Evolutionary conservation across 1,284 basidiomycete species (phyloP).

Genomic region (Ustilago nuda): DNA sequence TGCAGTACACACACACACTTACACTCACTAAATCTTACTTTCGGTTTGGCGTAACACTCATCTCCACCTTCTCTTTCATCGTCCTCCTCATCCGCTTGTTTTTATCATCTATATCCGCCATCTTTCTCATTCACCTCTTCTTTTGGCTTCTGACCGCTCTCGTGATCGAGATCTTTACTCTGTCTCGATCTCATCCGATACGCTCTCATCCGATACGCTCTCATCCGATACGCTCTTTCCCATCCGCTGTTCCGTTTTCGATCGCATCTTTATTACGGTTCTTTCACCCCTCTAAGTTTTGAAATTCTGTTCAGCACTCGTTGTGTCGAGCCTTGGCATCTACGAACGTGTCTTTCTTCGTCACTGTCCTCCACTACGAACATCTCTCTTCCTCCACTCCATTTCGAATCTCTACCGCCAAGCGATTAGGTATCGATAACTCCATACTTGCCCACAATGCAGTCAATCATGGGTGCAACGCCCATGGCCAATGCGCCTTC

Average conservation of each 20-base stretch:
- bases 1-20: neutral
- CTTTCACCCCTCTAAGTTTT: no score
- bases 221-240: neutral
- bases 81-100: slow-evolving; percentile 11
- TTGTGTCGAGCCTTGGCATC: neutral
- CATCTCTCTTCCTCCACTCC: neutral
- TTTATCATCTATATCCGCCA: neutral
- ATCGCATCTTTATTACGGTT: slow-evolving; percentile 9
- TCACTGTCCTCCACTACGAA: neutral
- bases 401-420: neutral
- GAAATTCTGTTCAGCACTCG: neutral
- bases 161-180: neutral
- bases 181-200: neutral
- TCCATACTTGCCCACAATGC: slow-evolving; percentile 27
- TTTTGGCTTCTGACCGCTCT: neutral
- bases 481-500: slow-evolving; percentile 56
- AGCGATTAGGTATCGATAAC: neutral
- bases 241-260: neutral
- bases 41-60: neutral
- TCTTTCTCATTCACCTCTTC: neutral
- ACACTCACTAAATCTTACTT: neutral
- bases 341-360: neutral
- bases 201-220: neutral
- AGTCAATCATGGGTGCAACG: slow-evolving; percentile 48
- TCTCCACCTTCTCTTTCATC: neutral